Conservation (phyloP, 805 yeast species). For the Candida gorgasii region DNA sequence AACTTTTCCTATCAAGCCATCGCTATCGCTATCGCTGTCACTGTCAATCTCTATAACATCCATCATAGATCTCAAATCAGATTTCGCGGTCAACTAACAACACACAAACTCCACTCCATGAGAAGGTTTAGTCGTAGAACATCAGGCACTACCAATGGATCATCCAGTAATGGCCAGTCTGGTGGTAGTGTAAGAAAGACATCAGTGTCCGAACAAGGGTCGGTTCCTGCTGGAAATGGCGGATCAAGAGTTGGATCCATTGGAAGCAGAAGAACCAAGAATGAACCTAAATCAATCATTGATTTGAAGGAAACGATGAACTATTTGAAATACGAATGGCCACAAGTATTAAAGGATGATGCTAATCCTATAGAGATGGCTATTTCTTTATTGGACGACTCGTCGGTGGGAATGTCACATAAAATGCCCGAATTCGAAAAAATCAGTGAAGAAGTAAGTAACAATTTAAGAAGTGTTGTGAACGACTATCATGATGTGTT, state of each 20-base stretch:
- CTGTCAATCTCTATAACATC: slow-evolving; percentile 8
- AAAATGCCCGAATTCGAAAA: slow-evolving; percentile 65
- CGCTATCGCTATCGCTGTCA: not conserved
- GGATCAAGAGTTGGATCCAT: slow-evolving; percentile 2
- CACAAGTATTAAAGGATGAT: slow-evolving; percentile 39
- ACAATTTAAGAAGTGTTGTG: slow-evolving; percentile 66
- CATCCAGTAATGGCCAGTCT: not conserved
- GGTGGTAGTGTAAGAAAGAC: too few species aligned
- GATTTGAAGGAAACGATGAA: slow-evolving; percentile 38
- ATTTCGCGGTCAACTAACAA: slow-evolving; percentile 2
- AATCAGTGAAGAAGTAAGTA: slow-evolving; percentile 56
- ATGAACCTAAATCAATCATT: slow-evolving; percentile 25
- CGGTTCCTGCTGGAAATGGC: not conserved
- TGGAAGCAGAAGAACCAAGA: slow-evolving; percentile 7
- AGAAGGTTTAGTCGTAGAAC: slow-evolving; percentile 11
- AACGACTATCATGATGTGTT: slow-evolving; percentile 81
- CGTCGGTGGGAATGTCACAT: slow-evolving; percentile 89
- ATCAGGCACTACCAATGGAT: slow-evolving; percentile 3
- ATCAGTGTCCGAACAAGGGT: not conserved
- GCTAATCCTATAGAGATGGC: slow-evolving; percentile 86
- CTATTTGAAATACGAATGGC: slow-evolving; percentile 46
- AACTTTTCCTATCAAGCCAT: slow-evolving; percentile 1
- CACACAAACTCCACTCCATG: too few species aligned
- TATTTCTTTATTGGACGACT: slow-evolving; percentile 75
- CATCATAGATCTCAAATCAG: not conserved